phyloP scores from a whole-genome alignment of 1,284 basidiomycete genomes.

The Fistulinella staudtii region DNA sequence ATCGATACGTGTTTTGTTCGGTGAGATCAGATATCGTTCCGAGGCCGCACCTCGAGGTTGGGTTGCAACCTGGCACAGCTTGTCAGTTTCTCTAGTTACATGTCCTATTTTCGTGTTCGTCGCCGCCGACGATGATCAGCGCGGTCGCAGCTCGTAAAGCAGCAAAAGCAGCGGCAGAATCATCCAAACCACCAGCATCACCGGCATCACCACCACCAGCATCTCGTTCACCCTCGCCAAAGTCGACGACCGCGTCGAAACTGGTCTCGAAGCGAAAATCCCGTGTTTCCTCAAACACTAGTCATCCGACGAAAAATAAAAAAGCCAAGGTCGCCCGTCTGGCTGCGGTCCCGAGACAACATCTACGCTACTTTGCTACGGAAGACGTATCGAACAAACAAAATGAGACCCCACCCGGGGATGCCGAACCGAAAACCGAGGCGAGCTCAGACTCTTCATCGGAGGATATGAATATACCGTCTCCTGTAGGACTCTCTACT shows the following conservation, averaged over 20 bases:
- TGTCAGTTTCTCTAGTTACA: no score
- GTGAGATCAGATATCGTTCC: no score
- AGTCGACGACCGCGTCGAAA: neutral
- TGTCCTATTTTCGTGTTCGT: conserved; percentile 4
- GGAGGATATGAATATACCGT: conserved; percentile 26
- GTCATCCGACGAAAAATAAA: conserved; percentile 17
- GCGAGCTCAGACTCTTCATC: conserved; percentile 34
- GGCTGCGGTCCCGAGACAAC: conserved; percentile 8
- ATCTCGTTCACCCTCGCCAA: conserved; percentile 5
- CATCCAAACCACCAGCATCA: conserved; percentile 15
- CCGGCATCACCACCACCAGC: conserved; percentile 7
- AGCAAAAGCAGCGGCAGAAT: conserved; percentile 8
- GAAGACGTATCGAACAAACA: conserved; percentile 32
- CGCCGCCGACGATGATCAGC: conserved; percentile 22
- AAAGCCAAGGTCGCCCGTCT: conserved; percentile 17
- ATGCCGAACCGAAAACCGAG: conserved; percentile 24
- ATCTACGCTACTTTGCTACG: conserved; percentile 36
- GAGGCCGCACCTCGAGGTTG: no score
- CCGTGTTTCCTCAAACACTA: neutral
- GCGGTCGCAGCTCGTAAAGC: conserved; percentile 29
- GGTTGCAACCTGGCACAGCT: no score
- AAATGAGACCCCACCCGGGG: conserved; percentile 35
- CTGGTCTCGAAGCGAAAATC: conserved; percentile 22
- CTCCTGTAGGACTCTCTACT: conserved; percentile 6
- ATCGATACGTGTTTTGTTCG: no score